phyloP scores from a whole-genome alignment of 176 grass and related monocot species.

The Ensete ventricosum region DNA sequence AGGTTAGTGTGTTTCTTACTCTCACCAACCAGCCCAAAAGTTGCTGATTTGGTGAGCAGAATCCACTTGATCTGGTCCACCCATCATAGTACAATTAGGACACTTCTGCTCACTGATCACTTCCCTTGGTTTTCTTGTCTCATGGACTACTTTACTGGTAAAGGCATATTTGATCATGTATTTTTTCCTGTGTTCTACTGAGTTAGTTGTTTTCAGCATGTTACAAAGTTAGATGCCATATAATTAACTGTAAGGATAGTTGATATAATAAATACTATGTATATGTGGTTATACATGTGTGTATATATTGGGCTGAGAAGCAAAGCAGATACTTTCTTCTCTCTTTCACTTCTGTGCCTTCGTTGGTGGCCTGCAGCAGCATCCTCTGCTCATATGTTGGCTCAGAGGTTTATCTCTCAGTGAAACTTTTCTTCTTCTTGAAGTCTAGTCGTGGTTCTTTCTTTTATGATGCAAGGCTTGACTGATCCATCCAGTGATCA shows the following conservation, averaged over 20 bases:
- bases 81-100: not conserved
- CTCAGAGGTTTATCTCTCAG: constrained; percentile 1
- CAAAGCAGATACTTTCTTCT: not conserved
- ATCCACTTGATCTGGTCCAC: not conserved
- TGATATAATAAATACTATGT: too few relatives aligned
- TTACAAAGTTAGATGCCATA: too few relatives aligned
- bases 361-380: not conserved
- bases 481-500: not conserved
- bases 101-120: not conserved
- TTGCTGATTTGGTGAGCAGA: constrained; percentile 1
- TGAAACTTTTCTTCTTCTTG: not conserved
- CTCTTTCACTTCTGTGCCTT: not conserved
- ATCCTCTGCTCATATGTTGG: not conserved
- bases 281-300: not conserved
- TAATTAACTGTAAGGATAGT: too few relatives aligned
- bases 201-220: too few relatives aligned
- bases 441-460: not conserved
- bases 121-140: not conserved
- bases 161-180: not conserved
- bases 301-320: not conserved
- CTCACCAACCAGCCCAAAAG: not conserved
- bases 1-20: too few relatives aligned
- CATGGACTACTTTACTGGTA: not conserved
- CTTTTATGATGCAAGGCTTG: not conserved
- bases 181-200: not conserved